Evolutionary conservation across 2,329 filamentous ascomycete species (phyloP), one percentile per base, ranked within the genome.

Genomic region (Pseudocercospora crystallina): DNA sequence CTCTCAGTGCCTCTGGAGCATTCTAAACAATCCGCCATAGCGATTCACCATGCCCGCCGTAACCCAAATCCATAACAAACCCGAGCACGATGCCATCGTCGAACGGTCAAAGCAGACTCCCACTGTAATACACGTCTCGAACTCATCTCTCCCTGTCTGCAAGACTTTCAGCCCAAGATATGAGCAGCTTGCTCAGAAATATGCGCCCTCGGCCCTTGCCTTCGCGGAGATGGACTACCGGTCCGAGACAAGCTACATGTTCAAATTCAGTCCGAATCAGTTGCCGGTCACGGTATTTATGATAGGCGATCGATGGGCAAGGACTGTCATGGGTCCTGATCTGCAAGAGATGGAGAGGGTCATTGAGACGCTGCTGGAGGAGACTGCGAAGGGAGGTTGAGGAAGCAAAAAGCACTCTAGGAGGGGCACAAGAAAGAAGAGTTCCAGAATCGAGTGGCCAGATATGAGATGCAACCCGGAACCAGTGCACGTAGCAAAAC

Each of bases 71-170:
- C 39, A 29, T 12, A 37, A 50, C 43, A 44, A 44, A 37, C 38
- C 33, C 30, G 51, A 54, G 20, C 58, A 62, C 43, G 60, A 62
- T 32, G 35, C 53, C 8, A 45, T 58, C 17, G 56, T 60, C 8
- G 64, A 11, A 14, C 53, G 12, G 46, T 61, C 17, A 11, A 54
- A 53, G 13, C 43, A 46, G 2, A 56, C 60, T 2, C 66, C 65
- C 0, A 68, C 59, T 2, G 62, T 70, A 2, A 59, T 75, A 5
- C 82, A 79, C 61, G 76, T 80, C 2, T 78, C 73, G 8, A 62
- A 62, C 43, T 53, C 44, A 33, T 42, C 43, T 5, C 44, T 58
- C 13, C 60, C 60, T 8, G 35, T 45, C 15, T 61, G 58, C 47
- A 54, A 56, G 39, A 46, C 47, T n/a, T 57, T 60, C 45, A 57